Percentiles rank a stretch among this genome's conserved stretches.
These are phyloP conservation scores for Thelonectria rubi DNA, from an alignment of 2,329 filamentous ascomycete genomes.

Conservation along the genomic window DNA sequence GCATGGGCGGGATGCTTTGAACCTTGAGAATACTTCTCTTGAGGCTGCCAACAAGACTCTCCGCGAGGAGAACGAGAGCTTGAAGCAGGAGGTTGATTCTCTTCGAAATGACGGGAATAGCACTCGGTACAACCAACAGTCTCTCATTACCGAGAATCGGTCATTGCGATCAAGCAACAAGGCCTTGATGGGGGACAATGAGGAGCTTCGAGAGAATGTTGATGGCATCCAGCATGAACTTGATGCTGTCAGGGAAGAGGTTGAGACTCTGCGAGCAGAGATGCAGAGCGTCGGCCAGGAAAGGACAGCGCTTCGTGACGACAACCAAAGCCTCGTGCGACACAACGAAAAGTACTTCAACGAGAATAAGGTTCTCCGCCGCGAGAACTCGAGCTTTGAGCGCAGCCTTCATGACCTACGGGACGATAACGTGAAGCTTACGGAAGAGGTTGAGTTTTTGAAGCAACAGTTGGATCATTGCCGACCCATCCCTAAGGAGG, in stretches of 20 bases:
- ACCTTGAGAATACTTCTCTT: constrained; percentile 54
- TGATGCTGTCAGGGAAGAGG: constrained; percentile 51
- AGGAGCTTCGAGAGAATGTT: constrained; percentile 54
- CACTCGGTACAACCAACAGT: constrained; percentile 54
- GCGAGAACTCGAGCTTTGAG: constrained; percentile 60
- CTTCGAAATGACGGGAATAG: constrained; percentile 54
- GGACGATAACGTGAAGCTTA: constrained; percentile 57
- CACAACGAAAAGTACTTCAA: constrained; percentile 65
- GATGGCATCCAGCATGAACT: constrained; percentile 54
- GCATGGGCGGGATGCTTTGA: constrained; percentile 49
- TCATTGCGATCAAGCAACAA: constrained; percentile 55
- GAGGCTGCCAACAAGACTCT: constrained; percentile 52
- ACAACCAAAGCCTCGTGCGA: constrained; percentile 62
- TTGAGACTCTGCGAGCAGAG: constrained; percentile 52
- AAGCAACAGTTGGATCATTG: constrained; percentile 56
- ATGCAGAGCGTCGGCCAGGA: constrained; percentile 53
- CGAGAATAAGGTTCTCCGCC: constrained; percentile 60
- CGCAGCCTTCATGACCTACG: constrained; percentile 57
- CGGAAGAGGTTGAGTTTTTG: constrained; percentile 57
- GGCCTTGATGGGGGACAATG: constrained; percentile 54
- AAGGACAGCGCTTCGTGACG: constrained; percentile 57
- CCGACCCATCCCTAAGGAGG: constrained; percentile 50
- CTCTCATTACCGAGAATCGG: constrained; percentile 55
- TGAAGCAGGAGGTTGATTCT: constrained; percentile 53
- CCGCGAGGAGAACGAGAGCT: constrained; percentile 47